Conservation (phyloP, 805 yeast species). For the Blastobotrys parvus region DNA sequence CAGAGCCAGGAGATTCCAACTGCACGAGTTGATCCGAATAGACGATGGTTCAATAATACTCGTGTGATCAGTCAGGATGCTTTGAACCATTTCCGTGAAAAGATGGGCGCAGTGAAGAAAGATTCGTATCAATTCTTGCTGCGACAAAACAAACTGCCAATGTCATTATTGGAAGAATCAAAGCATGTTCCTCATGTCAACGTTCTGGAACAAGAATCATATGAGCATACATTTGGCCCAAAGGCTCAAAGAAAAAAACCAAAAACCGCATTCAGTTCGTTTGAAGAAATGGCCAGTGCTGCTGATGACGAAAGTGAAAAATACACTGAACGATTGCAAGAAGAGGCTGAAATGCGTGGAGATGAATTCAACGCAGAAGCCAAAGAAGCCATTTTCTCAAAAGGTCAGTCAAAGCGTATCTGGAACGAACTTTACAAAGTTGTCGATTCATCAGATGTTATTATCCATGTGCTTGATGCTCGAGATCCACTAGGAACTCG, state of each 20-base stretch:
- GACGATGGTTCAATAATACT: conserved; percentile 97
- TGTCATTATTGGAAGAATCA: conserved; percentile 87
- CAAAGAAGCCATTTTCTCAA: conserved; percentile 88
- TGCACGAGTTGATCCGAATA: conserved; percentile 92
- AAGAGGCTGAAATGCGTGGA: conserved; percentile 39
- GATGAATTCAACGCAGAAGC: conserved; percentile 84
- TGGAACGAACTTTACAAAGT: conserved; percentile 98
- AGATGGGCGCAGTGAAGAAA: conserved; percentile 75
- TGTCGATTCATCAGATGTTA: conserved; percentile 95
- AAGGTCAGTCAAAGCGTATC: conserved; percentile 96
- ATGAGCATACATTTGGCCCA: conserved; percentile 80
- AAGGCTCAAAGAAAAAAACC: conserved; percentile 91
- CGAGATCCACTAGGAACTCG: conserved; percentile 97
- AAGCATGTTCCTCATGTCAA: conserved; percentile 53
- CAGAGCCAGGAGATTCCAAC: conserved; percentile 82
- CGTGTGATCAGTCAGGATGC: conserved; percentile 98
- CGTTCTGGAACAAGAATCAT: conserved; percentile 84
- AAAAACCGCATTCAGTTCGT: conserved; percentile 61
- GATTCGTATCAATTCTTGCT: conserved; percentile 81
- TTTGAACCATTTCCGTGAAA: conserved; percentile 84
- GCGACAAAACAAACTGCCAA: conserved; percentile 86
- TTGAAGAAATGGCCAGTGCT: conserved; percentile 64
- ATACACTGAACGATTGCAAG: conserved; percentile 67
- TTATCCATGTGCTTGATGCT: conserved; percentile 92
- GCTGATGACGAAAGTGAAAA: conserved; percentile 49